These are phyloP conservation scores for Botryotinia narcissicola DNA, from an alignment of 2,329 filamentous ascomycete species.

Conservation along the genomic window DNA sequence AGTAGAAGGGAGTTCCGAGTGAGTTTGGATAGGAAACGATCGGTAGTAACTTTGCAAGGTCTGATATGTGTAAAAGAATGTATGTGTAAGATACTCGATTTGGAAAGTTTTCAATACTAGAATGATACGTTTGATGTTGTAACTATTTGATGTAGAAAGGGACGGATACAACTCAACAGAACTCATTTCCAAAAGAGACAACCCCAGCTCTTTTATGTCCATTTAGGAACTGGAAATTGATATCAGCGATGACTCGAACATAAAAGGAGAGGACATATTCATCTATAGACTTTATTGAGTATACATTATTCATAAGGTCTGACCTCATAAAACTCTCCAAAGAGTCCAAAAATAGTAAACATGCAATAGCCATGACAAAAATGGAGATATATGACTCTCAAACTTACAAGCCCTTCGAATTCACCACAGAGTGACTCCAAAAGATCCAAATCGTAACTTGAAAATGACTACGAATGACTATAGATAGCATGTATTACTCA, in stretches of 20 bases:
- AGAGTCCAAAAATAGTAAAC: accelerated
- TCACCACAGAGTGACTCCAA: not conserved
- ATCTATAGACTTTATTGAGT: not conserved
- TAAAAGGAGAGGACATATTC: not conserved
- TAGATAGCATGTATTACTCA: not conserved
- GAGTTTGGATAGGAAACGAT: not conserved
- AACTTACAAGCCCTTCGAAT: not conserved
- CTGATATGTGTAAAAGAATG: not conserved
- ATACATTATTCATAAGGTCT: not conserved
- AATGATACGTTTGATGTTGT: not conserved
- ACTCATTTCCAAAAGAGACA: not conserved
- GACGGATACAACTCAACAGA: not conserved
- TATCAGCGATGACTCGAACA: not conserved
- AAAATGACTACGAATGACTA: not conserved
- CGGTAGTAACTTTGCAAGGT: not conserved
- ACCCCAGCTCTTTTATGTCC: not conserved
- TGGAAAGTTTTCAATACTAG: not conserved
- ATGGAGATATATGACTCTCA: not conserved
- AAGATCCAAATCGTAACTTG: not conserved
- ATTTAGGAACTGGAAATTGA: accelerated
- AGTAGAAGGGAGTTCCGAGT: not conserved
- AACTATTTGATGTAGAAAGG: accelerated
- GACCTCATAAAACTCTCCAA: not conserved
- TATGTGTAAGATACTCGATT: not conserved
- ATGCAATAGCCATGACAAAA: not conserved